Conservation (phyloP, 495 filamentous ascomycete species). For the Rhizodiscina lignyota region DNA sequence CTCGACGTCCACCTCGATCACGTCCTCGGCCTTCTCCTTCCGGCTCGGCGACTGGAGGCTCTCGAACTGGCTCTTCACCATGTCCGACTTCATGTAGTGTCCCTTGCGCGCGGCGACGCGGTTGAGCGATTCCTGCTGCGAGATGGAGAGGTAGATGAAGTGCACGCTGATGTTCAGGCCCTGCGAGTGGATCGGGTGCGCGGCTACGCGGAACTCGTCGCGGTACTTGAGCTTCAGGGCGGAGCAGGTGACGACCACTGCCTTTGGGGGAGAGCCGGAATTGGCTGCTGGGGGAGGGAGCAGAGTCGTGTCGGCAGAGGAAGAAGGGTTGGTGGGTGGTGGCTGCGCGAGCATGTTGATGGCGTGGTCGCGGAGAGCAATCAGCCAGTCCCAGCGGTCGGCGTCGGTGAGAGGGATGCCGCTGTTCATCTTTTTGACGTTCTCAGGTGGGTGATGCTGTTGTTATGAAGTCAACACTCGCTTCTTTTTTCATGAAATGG, state of each 20-base stretch:
- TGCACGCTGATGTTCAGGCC: conserved; percentile 70
- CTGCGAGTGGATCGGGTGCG: no score
- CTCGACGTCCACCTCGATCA: conserved; percentile 51
- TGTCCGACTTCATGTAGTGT: conserved; percentile 94
- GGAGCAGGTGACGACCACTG: conserved; percentile 90
- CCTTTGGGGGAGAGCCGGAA: conserved; percentile 35
- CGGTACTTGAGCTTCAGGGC: conserved; percentile 95
- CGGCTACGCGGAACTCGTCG: conserved; percentile 83
- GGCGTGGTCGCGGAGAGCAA: conserved; percentile 67
- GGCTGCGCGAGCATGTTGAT: conserved; percentile 52
- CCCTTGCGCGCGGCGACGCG: conserved; percentile 56
- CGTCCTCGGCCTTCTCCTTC: conserved; percentile 50
- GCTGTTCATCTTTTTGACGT: conserved; percentile 86
- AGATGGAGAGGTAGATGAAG: conserved; percentile 79
- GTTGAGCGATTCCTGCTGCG: conserved; percentile 53
- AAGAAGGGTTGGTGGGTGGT: conserved; percentile 13
- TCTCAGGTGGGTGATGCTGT: conserved; percentile 74
- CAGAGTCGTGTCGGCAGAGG: background rate
- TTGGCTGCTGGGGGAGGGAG: conserved; percentile 22
- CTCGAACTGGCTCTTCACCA: conserved; percentile 89
- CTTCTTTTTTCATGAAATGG: background rate
- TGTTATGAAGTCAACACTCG: conserved; percentile 1
- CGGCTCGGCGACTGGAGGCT: conserved; percentile 75
- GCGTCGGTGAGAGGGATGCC: conserved; percentile 81
- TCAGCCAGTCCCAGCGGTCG: conserved; percentile 98